phyloP scores from a whole-genome alignment of 345 rosid species.

The Euclidium syriacum region DNA sequence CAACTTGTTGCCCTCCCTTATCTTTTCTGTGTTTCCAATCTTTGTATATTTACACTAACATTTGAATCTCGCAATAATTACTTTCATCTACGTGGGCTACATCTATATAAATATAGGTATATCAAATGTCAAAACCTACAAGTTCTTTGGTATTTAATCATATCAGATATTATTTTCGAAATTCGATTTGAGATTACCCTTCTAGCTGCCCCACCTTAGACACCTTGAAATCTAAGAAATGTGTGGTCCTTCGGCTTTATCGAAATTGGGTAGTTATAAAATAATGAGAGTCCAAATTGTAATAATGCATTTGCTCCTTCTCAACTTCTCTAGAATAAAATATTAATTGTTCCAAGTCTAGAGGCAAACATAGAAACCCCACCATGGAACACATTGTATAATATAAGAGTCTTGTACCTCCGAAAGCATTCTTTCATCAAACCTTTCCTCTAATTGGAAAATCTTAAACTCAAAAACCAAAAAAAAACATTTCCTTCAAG shows the following conservation, averaged over 20 bases:
- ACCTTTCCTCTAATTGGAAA: background rate
- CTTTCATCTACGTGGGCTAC: constrained; percentile 12
- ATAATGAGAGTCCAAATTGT: constrained; percentile 4
- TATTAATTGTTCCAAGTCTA: background rate
- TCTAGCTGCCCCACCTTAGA: background rate
- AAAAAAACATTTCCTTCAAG: background rate
- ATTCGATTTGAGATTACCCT: background rate
- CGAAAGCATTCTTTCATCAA: background rate
- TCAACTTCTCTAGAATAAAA: constrained; percentile 22
- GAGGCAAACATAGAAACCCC: constrained; percentile 22
- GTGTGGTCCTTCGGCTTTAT: constrained; percentile 2
- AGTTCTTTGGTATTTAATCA: background rate
- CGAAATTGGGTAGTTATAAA: background rate
- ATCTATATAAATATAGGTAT: background rate
- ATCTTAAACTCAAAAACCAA: background rate
- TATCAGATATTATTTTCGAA: background rate
- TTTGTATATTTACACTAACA: background rate
- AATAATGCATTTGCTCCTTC: constrained; percentile 16
- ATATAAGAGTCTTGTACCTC: background rate
- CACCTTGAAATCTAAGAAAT: background rate
- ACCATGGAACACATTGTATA: constrained; percentile 24
- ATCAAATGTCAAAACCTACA: constrained; percentile 8
- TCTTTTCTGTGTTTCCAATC: constrained; percentile 2
- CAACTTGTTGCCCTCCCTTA: background rate
- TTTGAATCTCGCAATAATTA: constrained; percentile 6